Evolutionary conservation across 1,284 basidiomycete species (phyloP).

Genomic region (Ustilago loliicola): DNA sequence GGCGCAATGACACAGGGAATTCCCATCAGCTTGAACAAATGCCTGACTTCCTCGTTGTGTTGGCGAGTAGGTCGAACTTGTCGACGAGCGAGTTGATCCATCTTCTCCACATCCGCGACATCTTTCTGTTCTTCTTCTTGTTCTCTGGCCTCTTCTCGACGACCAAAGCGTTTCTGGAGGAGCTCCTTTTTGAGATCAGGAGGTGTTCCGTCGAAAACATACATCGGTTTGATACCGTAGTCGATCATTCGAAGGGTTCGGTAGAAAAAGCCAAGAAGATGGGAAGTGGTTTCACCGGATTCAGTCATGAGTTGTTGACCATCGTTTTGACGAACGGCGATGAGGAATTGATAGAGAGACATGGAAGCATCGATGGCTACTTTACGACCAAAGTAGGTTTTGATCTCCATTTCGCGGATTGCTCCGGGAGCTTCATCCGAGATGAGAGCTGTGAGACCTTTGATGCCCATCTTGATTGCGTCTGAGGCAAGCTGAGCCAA

Average conservation of each 20-base stretch:
- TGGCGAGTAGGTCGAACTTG: slow-evolving; percentile 95
- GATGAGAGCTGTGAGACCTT: slow-evolving; percentile 88
- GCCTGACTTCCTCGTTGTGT: slow-evolving; percentile 95
- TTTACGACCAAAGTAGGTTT: slow-evolving; percentile 86
- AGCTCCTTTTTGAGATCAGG: slow-evolving; percentile 97
- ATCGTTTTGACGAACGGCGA: slow-evolving; percentile 94
- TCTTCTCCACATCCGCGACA: slow-evolving; percentile 81
- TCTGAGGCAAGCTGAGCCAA: too few species aligned
- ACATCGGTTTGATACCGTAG: slow-evolving; percentile 97
- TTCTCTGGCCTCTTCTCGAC: slow-evolving; percentile 90
- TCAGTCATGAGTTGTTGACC: slow-evolving; percentile 98
- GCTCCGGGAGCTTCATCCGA: slow-evolving; percentile 86
- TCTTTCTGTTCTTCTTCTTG: slow-evolving; percentile 97
- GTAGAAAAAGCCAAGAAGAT: slow-evolving; percentile 98
- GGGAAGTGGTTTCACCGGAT: slow-evolving; percentile 88
- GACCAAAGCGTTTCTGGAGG: slow-evolving; percentile 92
- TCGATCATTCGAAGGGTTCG: slow-evolving; percentile 89
- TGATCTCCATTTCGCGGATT: slow-evolving; percentile 93
- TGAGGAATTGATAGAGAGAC: slow-evolving; percentile 84
- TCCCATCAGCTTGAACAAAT: slow-evolving; percentile 91
- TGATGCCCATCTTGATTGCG: slow-evolving; percentile 34
- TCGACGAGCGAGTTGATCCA: slow-evolving; percentile 89
- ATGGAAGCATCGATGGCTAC: slow-evolving; percentile 91
- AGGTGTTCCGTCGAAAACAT: slow-evolving; percentile 98
- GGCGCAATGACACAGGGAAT: slow-evolving; percentile 90